Conservation (phyloP, 1,284 basidiomycete genomes). For the Austroboletus novae-zelandiae region DNA sequence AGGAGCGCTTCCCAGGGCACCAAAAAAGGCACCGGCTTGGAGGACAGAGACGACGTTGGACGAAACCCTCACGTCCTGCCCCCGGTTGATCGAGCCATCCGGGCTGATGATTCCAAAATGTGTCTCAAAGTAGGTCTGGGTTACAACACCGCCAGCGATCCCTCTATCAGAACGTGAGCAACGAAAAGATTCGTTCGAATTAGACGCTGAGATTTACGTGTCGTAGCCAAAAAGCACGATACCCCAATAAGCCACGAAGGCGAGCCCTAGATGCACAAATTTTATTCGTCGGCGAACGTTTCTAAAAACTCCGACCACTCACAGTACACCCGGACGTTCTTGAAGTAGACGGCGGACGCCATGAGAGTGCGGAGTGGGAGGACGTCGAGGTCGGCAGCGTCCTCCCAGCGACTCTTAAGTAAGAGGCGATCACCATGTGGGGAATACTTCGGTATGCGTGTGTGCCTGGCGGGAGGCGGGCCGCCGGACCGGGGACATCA, state of each 20-base stretch:
- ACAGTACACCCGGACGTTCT: conserved; percentile 64
- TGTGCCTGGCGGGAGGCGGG: background rate
- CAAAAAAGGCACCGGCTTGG: conserved; percentile 81
- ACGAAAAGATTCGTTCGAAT: background rate
- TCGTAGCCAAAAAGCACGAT: conserved; percentile 81
- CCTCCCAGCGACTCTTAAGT: background rate
- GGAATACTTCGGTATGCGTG: background rate
- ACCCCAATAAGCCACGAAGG: conserved; percentile 74
- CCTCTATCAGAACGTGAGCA: conserved; percentile 33
- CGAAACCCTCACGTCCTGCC: conserved; percentile 47
- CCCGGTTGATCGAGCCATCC: conserved; percentile 36
- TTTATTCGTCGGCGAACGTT: background rate
- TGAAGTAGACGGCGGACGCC: conserved; percentile 32
- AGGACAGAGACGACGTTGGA: conserved; percentile 73
- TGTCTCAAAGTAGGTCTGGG: conserved; percentile 55
- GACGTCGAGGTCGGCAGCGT: too few species aligned
- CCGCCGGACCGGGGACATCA: background rate
- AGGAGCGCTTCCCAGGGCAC: conserved; percentile 64
- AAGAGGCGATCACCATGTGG: background rate
- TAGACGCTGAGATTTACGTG: conserved; percentile 43
- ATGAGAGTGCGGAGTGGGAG: conserved; percentile 1
- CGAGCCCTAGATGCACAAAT: conserved; percentile 49
- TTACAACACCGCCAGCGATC: conserved; percentile 66
- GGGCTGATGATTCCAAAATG: conserved; percentile 56
- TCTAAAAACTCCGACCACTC: conserved; percentile 17